phyloP scores from a whole-genome alignment of 257 asterid species.

The Fraxinus cuspidata region DNA sequence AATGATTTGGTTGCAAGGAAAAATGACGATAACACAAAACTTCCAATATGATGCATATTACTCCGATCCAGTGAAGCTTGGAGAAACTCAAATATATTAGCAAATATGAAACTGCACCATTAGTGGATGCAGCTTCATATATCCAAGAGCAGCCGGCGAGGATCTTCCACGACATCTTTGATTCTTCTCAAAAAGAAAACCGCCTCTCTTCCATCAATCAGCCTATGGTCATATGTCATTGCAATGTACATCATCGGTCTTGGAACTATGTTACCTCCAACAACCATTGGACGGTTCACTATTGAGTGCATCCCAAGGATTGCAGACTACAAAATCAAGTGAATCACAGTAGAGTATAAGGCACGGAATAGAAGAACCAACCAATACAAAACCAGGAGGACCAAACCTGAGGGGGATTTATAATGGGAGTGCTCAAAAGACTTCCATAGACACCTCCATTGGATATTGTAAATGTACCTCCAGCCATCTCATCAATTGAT shows the following conservation, averaged over 20 bases:
- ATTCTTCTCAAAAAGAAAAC: conserved; percentile 89
- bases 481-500: conserved; percentile 99
- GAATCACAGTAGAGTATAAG: conserved; percentile 3
- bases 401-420: conserved; percentile 95
- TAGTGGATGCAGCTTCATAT: conserved; percentile 41
- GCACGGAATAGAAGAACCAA: neutral
- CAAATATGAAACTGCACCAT: conserved; percentile 8
- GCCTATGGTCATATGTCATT: conserved; percentile 90
- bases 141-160: conserved; percentile 88
- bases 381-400: neutral
- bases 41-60: conserved; percentile 37
- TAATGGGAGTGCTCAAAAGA: conserved; percentile 93
- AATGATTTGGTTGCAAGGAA: conserved; percentile 7
- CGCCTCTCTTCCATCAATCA: conserved; percentile 99
- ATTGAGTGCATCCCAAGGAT: conserved; percentile 98
- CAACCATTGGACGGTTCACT: conserved; percentile 94
- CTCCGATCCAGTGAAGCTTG: conserved; percentile 30
- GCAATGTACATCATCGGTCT: conserved; percentile 99
- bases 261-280: conserved; percentile 80
- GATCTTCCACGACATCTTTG: conserved; percentile 96
- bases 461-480: conserved; percentile 94
- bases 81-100: conserved; percentile 14
- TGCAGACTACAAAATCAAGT: conserved; percentile 67
- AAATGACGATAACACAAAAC: conserved; percentile 39
- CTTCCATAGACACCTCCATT: conserved; percentile 99